A percentile compares a stretch with the other conserved stretches of the same genome.
Evolutionary conservation across 495 filamentous ascomycete species (phyloP).

Genomic region (Astrothelium subdiscretum): DNA sequence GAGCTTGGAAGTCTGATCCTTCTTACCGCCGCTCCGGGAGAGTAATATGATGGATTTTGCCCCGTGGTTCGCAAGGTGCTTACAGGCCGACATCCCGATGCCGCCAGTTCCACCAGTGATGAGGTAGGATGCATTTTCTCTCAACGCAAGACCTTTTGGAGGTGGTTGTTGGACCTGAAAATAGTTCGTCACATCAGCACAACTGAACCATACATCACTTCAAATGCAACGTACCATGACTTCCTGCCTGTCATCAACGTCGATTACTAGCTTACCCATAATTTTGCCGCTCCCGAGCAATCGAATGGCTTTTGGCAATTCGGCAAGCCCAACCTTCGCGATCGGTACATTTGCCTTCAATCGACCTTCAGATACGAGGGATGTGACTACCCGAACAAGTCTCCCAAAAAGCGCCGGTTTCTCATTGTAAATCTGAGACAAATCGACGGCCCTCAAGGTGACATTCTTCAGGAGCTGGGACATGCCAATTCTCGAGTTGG

Average conservation of each 20-base stretch:
- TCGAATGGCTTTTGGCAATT: conserved; percentile 44
- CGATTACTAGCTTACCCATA: conserved; percentile 47
- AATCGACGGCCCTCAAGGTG: conserved; percentile 29
- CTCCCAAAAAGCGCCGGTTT: conserved; percentile 16
- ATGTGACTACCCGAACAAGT: conserved; percentile 6
- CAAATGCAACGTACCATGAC: not conserved
- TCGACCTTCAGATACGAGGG: conserved; percentile 2
- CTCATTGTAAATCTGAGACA: conserved; percentile 11
- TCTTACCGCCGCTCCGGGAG: not conserved
- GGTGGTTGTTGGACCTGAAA: not conserved
- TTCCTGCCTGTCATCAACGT: conserved; percentile 14
- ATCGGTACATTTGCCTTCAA: not conserved
- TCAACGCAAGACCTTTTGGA: not conserved
- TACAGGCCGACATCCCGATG: conserved; percentile 19
- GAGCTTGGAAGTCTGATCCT: not conserved
- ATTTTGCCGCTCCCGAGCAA: conserved; percentile 42
- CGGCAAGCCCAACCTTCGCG: conserved; percentile 17
- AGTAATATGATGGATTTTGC: conserved; percentile 1
- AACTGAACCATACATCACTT: not conserved
- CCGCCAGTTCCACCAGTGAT: conserved; percentile 37
- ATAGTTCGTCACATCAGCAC: not conserved
- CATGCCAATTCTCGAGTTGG: conserved; percentile 20
- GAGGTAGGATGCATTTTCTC: conserved; percentile 29
- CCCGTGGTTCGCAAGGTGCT: not conserved
- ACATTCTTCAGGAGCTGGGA: conserved; percentile 10